phyloP scores from a whole-genome alignment of 2,329 filamentous ascomycete genomes.

The Phoma sp. region DNA sequence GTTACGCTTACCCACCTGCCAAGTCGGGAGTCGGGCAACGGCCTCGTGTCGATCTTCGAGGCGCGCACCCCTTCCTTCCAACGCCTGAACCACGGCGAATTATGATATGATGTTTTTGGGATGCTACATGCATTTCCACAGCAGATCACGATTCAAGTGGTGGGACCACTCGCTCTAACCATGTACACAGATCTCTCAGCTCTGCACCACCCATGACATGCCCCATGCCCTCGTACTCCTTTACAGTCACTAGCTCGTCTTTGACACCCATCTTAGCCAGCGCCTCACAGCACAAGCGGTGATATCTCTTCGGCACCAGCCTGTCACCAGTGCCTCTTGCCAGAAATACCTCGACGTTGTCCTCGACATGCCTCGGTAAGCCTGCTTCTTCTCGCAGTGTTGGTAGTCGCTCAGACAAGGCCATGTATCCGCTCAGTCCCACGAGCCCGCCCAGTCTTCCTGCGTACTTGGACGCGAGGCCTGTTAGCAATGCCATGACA shows the following conservation, averaged over 20 bases:
- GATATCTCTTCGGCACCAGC: conserved; percentile 54
- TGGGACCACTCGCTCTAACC: conserved; percentile 52
- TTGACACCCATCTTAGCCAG: conserved; percentile 50
- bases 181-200: conserved; percentile 55
- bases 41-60: conserved; percentile 8
- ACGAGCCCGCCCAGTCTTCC: conserved; percentile 52
- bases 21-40: conserved; percentile 12
- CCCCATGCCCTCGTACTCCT: conserved; percentile 58
- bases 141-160: conserved; percentile 24
- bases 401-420: conserved; percentile 49
- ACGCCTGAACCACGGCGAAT: background rate
- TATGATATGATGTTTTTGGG: background rate
- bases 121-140: too few relatives aligned
- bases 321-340: conserved; percentile 56
- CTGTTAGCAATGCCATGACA: conserved; percentile 53
- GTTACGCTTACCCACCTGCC: conserved; percentile 10
- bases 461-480: conserved; percentile 50
- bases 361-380: conserved; percentile 40
- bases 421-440: conserved; percentile 57
- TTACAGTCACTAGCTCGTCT: conserved; percentile 47
- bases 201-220: conserved; percentile 53
- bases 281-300: conserved; percentile 52
- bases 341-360: conserved; percentile 53
- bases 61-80: background rate
- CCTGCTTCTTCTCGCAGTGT: conserved; percentile 48